Evolutionary conservation across 2,329 filamentous ascomycete genomes (phyloP), one percentile per base, ranked within the genome.

Genomic region (Trichothecium roseum): DNA sequence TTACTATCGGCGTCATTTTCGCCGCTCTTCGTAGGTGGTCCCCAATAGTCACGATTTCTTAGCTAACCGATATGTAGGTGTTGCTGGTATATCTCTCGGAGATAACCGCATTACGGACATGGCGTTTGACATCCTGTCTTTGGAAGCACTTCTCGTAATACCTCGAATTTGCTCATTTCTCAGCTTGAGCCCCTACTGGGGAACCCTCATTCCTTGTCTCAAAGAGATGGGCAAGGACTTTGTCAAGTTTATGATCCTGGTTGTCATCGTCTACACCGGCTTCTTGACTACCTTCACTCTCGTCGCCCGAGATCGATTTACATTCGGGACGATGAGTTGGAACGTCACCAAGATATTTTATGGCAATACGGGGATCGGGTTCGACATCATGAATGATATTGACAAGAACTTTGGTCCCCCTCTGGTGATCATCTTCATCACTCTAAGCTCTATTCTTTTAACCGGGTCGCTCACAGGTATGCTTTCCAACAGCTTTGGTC

Each of bases 191-290:
- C 84, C 85, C 2, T 94, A 93, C 54, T 94, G 91, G 71, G 88
- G 85, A 29, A 91, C 83, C 1, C 58, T 89, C 34, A 87, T 94
- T 40, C 88, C 87, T 1, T 93, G 88, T 43, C 68, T 95, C 35
- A 91, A 91, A 54, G 85, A 89, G 54, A 95, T 94, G 88, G 83
- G 83, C 28, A 89, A 88, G 57, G 86, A 94, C 53, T 94, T 94
- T 52, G 58, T 89, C 54, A 88, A 88, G 50, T 94, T 91, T 52
- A 72, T 77, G 58, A 81, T 84, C 2, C 69, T 88, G 17, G 83
- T 93, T 30, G 63, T 85, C 30, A 81, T 94, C 36, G 62, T 94
- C 35, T 94, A 94, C 53, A 62, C 91, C 33, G 84, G 87, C 32
- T 95, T 95, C 56, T 62, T 94, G 26, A 94, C 88, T 0, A 94